Evolutionary conservation across 495 filamentous ascomycete species (phyloP).

Genomic region (Talaromyces thailandensis): DNA sequence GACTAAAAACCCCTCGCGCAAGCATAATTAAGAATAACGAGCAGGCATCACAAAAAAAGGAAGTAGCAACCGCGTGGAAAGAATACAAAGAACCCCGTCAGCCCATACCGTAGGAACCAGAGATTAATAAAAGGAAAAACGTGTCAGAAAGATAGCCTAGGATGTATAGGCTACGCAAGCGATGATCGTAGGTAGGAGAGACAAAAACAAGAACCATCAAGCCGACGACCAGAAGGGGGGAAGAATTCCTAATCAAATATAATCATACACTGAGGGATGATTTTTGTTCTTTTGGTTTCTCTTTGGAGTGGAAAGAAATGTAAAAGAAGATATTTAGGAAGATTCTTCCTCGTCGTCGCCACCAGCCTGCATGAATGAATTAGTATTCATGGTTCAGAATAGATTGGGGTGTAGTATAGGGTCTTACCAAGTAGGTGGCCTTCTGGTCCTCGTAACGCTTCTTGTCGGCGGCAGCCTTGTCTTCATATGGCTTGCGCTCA

Average conservation of each 20-base stretch:
- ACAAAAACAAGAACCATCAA: background rate
- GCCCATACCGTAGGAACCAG: conserved; percentile 8
- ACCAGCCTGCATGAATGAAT: background rate
- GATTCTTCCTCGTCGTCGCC: conserved; percentile 7
- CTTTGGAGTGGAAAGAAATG: background rate
- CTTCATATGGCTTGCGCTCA: conserved; percentile 87
- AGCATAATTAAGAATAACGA: background rate
- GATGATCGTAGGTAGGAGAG: background rate
- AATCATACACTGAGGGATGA: conserved; percentile 6
- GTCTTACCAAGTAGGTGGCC: conserved; percentile 73
- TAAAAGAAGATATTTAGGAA: background rate
- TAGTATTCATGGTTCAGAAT: background rate
- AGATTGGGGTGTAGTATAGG: background rate
- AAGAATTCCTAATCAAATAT: conserved; percentile 1
- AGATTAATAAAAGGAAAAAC: conserved; percentile 1
- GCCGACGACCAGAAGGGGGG: background rate
- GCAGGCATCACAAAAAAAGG: background rate
- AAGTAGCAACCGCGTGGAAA: background rate
- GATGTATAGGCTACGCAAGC: background rate
- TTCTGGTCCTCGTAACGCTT: conserved; percentile 98
- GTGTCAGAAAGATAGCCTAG: background rate
- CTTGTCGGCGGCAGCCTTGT: conserved; percentile 93
- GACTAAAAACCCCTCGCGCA: conserved; percentile 1
- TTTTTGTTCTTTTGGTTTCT: background rate
- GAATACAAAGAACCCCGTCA: conserved; percentile 4